Evolutionary conservation across 2,329 filamentous ascomycete species (phyloP).

Genomic region (Coleophoma cylindrospora): DNA sequence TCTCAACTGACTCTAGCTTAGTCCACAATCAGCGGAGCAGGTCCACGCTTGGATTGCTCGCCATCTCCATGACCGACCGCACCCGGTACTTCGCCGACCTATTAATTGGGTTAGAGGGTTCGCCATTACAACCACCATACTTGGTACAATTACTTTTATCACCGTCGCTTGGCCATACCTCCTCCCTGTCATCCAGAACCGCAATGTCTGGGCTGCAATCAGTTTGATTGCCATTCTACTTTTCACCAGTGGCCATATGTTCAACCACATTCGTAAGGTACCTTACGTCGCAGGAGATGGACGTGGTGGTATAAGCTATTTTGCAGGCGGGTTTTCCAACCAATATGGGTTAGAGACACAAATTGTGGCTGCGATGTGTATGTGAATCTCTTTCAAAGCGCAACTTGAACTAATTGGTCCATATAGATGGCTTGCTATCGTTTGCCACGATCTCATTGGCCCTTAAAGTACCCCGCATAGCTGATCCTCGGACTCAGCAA

Average conservation of each 20-base stretch:
- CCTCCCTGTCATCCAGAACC: slow-evolving; percentile 77
- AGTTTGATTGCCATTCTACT: slow-evolving; percentile 85
- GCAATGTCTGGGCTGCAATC: slow-evolving; percentile 89
- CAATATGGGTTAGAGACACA: slow-evolving; percentile 95
- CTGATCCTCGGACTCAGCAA: slow-evolving; percentile 72
- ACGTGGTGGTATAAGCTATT: slow-evolving; percentile 81
- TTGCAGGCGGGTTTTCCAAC: slow-evolving; percentile 87
- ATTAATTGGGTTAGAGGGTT: slow-evolving; percentile 81
- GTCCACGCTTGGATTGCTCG: slow-evolving; percentile 75
- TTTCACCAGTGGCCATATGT: slow-evolving; percentile 98
- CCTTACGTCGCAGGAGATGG: slow-evolving; percentile 87
- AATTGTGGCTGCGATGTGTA: slow-evolving; percentile 90
- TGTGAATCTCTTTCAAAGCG: slow-evolving; percentile 31
- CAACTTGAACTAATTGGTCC: background rate
- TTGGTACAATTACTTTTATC: slow-evolving; percentile 64
- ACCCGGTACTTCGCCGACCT: slow-evolving; percentile 74
- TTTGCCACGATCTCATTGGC: slow-evolving; percentile 90
- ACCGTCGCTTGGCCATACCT: slow-evolving; percentile 74
- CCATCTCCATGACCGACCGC: slow-evolving; percentile 72
- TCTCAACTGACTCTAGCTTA: slow-evolving; percentile 28
- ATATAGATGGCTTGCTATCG: slow-evolving; percentile 68
- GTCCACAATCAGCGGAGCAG: slow-evolving; percentile 69
- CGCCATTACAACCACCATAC: slow-evolving; percentile 58
- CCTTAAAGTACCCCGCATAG: slow-evolving; percentile 86
- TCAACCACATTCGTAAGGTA: slow-evolving; percentile 95